Evolutionary conservation across 1,139 yeast genomes (phyloP).

Genomic region (Suhomyces coccinellae): DNA sequence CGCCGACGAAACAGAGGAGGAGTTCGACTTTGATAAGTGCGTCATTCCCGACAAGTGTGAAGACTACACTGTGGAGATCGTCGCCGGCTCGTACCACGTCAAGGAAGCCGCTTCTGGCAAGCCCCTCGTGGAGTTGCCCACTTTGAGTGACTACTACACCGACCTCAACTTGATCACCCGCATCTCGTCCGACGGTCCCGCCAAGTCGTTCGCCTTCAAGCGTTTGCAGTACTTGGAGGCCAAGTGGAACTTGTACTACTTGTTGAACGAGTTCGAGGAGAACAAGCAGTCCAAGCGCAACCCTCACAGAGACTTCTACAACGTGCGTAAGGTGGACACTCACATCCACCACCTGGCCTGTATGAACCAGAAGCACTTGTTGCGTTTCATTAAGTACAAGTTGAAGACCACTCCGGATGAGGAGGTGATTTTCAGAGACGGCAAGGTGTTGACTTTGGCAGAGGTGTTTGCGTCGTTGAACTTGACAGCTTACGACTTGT

Average conservation of each 20-base stretch:
- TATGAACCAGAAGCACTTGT: constrained; percentile 95
- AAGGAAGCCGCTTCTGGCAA: constrained; percentile 38
- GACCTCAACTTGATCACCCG: constrained; percentile 73
- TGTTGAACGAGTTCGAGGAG: constrained; percentile 91
- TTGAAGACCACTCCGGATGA: constrained; percentile 66
- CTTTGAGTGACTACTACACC: constrained; percentile 75
- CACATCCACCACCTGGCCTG: constrained; percentile 99
- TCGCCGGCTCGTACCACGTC: constrained; percentile 70
- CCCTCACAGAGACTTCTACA: constrained; percentile 96
- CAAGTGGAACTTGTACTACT: constrained; percentile 87
- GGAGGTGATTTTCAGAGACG: constrained; percentile 91
- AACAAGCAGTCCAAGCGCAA: constrained; percentile 68
- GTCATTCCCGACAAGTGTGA: constrained; percentile 63
- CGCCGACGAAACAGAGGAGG: constrained; percentile 34
- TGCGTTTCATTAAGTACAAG: constrained; percentile 92
- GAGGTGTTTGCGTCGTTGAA: constrained; percentile 90
- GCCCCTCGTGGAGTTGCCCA: constrained; percentile 64
- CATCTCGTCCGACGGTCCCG: constrained; percentile 90
- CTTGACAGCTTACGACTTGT: constrained; percentile 88
- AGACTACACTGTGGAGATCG: constrained; percentile 52
- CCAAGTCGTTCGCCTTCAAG: constrained; percentile 95
- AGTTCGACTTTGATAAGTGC: constrained; percentile 61
- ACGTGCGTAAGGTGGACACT: constrained; percentile 97
- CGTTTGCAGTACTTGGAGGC: constrained; percentile 93
- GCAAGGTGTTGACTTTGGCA: constrained; percentile 77